Evolutionary conservation across 805 yeast species (phyloP).

Genomic region (Saturnispora ahearnii): DNA sequence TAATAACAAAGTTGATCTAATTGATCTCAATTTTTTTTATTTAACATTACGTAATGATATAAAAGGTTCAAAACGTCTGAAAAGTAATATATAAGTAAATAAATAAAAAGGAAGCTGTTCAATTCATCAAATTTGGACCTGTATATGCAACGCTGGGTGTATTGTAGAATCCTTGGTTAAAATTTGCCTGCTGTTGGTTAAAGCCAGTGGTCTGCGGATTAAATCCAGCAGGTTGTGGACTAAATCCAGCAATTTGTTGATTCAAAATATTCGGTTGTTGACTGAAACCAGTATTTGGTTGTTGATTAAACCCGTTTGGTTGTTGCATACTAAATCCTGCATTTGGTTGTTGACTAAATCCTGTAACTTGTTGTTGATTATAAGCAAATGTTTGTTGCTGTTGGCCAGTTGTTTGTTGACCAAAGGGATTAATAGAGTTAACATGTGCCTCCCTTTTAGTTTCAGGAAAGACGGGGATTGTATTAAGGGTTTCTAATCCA

Average conservation of each 20-base stretch:
- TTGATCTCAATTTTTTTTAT: not conserved
- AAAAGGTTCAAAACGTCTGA: not conserved
- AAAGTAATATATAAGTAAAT: not conserved
- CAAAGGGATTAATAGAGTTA: constrained; percentile 1
- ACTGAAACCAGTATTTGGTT: not conserved
- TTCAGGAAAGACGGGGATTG: constrained; percentile 61
- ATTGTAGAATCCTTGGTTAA: constrained; percentile 5
- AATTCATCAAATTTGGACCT: constrained; percentile 23
- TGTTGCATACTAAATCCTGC: constrained; percentile 7
- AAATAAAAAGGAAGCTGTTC: not conserved
- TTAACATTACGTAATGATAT: not conserved
- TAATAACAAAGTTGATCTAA: not conserved
- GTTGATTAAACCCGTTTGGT: constrained; percentile 11
- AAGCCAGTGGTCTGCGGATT: not conserved
- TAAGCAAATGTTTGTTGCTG: constrained; percentile 10
- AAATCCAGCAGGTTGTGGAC: not conserved
- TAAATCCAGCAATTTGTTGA: constrained; percentile 3
- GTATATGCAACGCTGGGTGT: constrained; percentile 15
- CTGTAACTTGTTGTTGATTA: constrained; percentile 9
- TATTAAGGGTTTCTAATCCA: constrained; percentile 58
- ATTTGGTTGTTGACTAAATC: constrained; percentile 9
- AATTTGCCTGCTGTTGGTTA: constrained; percentile 1
- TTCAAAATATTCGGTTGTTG: constrained; percentile 3
- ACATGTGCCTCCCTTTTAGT: constrained; percentile 28
- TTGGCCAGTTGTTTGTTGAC: not conserved